Conservation (phyloP, 805 yeast genomes). For the Zygoascus biomembranicola region DNA sequence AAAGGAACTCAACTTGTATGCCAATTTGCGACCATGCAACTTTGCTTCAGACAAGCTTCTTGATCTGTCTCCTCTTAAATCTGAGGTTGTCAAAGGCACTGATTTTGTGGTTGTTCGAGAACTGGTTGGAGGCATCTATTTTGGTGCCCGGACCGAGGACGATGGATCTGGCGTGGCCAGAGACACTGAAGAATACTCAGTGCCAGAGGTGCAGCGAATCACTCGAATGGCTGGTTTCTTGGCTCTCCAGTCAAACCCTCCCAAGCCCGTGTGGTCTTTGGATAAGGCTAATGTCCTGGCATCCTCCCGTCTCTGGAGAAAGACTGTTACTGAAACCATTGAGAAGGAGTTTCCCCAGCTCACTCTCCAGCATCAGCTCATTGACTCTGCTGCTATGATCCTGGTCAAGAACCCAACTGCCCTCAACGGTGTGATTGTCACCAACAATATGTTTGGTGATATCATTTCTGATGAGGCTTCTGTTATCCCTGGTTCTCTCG, state of each 20-base stretch:
- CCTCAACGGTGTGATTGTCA: constrained; percentile 86
- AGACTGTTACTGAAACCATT: constrained; percentile 79
- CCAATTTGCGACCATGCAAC: constrained; percentile 94
- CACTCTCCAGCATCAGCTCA: constrained; percentile 83
- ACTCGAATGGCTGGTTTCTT: constrained; percentile 97
- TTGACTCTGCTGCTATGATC: constrained; percentile 99
- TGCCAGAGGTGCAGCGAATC: constrained; percentile 87
- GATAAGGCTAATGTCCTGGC: constrained; percentile 98
- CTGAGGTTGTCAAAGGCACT: constrained; percentile 81
- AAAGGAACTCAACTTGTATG: constrained; percentile 88
- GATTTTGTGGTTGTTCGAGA: constrained; percentile 92
- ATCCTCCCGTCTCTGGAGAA: constrained; percentile 93
- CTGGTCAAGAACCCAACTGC: constrained; percentile 84
- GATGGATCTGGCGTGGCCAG: constrained; percentile 79
- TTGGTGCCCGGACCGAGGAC: constrained; percentile 92
- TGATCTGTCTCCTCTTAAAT: constrained; percentile 79
- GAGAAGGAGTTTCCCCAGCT: constrained; percentile 85
- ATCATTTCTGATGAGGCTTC: constrained; percentile 97
- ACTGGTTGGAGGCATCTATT: constrained; percentile 95
- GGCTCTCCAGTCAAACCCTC: constrained; percentile 90
- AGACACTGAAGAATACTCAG: constrained; percentile 90
- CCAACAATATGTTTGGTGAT: constrained; percentile 97
- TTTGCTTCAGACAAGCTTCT: constrained; percentile 80
- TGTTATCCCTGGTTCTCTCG: constrained; percentile 95
- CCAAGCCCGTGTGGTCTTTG: constrained; percentile 89